Evolutionary conservation across 129 eudicot species (phyloP), one percentile per base, ranked within the genome.

Genomic region (Apium graveolens): DNA sequence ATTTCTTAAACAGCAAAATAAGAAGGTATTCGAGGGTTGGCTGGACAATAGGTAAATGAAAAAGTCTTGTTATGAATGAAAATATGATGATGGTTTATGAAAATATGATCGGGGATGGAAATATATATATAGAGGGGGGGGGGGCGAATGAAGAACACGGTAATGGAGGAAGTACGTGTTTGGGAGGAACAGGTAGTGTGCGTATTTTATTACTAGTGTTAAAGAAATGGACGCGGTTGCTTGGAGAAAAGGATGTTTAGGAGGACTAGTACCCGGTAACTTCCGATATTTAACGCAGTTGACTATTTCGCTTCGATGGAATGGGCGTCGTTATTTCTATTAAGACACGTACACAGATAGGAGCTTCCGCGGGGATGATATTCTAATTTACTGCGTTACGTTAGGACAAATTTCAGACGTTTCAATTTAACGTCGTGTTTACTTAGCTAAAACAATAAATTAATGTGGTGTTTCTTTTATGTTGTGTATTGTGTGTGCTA

Each of bases 141-240:
- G 70, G 13, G 37, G 38, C 1, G 21, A 32, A 27, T 27, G 7
- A 27, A 26, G 37, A 24, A 60, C 68, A 60, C 32, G 68, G 32
- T 31, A 60, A 57, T n/a, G 24, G 39, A n/a, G 24, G 39, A 65
- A 32, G 38, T 1, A 31, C 9, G 71, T 65, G 71, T 29, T 32
- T 27, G 11, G 0, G 39, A 18, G 18, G 71, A 65, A 65, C 21
- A 55, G 65, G 65, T 55, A 29, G 70, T 26, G 38, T 63, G 70
- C 35, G 20, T 29, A 63, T 0, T 63, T 26, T 26, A 63, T 26
- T 26, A 63, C 2, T 11, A 34, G 14, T 68, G 26, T 69, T 69
- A 35, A 29, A n/a, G n/a, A 31, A 66, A 29, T 37, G n/a, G 26
- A 70, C 74, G 74, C 74, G 74, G 45, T 70, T 70, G 74, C 74